phyloP scores from a whole-genome alignment of 805 yeast genomes.

The Starmerella vitae region DNA sequence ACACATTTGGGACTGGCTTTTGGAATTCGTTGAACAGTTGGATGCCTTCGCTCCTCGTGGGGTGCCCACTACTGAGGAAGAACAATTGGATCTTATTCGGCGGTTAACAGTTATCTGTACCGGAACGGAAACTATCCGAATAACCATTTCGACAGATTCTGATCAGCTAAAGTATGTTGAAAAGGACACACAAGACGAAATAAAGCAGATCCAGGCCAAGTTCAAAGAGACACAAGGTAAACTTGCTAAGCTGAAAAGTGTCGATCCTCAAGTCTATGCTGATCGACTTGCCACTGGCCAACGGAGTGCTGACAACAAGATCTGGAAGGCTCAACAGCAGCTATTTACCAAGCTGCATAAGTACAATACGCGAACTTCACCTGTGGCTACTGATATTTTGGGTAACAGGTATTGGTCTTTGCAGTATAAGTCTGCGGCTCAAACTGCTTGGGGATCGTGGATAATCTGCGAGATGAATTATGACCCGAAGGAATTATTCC shows the following conservation, averaged over 20 bases:
- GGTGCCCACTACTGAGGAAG: constrained; percentile 17
- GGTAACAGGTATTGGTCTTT: constrained; percentile 30
- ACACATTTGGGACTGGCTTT: constrained; percentile 25
- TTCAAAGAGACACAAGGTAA: constrained; percentile 20
- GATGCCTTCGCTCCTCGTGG: constrained; percentile 14
- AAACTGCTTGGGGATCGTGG: constrained; percentile 28
- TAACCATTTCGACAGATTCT: constrained; percentile 25
- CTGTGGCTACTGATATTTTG: constrained; percentile 25
- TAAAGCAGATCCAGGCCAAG: constrained; percentile 20
- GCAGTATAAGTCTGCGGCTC: constrained; percentile 25
- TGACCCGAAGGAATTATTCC: constrained; percentile 8
- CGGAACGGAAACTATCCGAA: constrained; percentile 27
- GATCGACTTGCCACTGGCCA: constrained; percentile 23
- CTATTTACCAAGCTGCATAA: constrained; percentile 23
- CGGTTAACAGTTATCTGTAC: constrained; percentile 24
- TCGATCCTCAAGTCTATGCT: constrained; percentile 20
- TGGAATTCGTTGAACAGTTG: constrained; percentile 20
- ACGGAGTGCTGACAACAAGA: constrained; percentile 20
- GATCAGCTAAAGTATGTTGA: constrained; percentile 24
- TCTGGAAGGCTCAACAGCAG: constrained; percentile 23
- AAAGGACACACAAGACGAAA: constrained; percentile 21
- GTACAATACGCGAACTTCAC: constrained; percentile 24
- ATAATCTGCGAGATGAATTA: constrained; percentile 23
- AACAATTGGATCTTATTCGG: constrained; percentile 22
- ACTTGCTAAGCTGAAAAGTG: constrained; percentile 19